Percentiles rank a stretch among this genome's conserved stretches.
These are phyloP conservation scores for Pseudogymnoascus sp. DNA, from an alignment of 2,329 filamentous ascomycete species.

Conservation along the genomic window DNA sequence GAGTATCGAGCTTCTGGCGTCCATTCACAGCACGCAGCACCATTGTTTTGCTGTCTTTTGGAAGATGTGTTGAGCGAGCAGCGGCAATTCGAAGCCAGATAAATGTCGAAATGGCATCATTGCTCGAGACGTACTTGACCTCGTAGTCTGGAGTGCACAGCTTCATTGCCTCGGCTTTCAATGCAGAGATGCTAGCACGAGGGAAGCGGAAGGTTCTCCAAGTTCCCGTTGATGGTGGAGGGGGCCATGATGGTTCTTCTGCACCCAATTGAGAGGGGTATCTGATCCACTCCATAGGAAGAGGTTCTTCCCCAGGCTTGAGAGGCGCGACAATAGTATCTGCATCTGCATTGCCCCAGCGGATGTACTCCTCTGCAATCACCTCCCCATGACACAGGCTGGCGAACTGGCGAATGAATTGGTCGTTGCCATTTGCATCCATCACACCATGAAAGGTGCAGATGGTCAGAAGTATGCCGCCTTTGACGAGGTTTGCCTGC, in stretches of 20 bases:
- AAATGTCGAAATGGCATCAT: constrained; percentile 2
- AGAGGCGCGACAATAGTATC: not conserved
- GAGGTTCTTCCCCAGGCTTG: not conserved
- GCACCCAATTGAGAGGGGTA: not conserved
- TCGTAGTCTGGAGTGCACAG: not conserved
- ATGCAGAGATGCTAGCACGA: not conserved
- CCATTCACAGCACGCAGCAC: not conserved
- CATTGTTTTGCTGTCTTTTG: not conserved
- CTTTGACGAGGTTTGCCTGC: not conserved
- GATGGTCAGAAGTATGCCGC: not conserved
- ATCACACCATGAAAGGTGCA: not conserved
- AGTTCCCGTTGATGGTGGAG: not conserved
- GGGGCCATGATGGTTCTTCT: not conserved
- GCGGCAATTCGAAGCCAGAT: not conserved
- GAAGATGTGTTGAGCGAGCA: not conserved
- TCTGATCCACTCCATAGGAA: not conserved
- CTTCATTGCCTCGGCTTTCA: not conserved
- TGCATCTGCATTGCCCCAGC: not conserved
- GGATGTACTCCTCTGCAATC: not conserved
- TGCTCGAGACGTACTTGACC: not conserved
- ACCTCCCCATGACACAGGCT: not conserved
- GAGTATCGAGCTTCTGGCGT: not conserved
- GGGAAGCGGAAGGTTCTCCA: not conserved
- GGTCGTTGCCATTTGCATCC: constrained; percentile 1
- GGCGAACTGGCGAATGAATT: not conserved